phyloP scores from a whole-genome alignment of 2,329 filamentous ascomycete genomes.

The Colletotrichum lupini region DNA sequence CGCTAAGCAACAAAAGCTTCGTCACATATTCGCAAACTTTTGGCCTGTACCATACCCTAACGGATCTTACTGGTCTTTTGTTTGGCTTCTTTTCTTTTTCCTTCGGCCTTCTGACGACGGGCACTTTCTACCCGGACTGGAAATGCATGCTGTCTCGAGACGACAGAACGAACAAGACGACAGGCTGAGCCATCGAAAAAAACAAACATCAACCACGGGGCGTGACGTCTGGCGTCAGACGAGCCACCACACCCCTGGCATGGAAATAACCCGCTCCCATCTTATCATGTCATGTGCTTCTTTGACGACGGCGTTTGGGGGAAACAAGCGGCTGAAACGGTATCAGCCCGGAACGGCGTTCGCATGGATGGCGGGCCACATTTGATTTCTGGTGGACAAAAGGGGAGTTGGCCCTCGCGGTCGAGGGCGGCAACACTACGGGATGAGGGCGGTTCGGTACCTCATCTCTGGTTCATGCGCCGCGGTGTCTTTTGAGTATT shows the following conservation, averaged over 20 bases:
- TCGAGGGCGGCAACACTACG: conserved; percentile 13
- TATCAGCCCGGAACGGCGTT: conserved; percentile 34
- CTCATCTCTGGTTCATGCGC: conserved; percentile 34
- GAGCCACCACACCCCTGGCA: conserved; percentile 8
- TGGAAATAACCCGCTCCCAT: conserved; percentile 26
- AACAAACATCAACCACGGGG: conserved; percentile 13
- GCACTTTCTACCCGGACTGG: conserved; percentile 28
- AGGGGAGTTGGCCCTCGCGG: conserved; percentile 24
- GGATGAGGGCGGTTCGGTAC: conserved; percentile 19
- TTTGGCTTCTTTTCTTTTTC: conserved; percentile 36
- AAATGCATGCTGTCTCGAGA: conserved; percentile 26
- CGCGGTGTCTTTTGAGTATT: conserved; percentile 35
- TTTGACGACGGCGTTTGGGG: conserved; percentile 33
- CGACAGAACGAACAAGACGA: conserved; percentile 31
- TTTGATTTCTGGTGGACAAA: conserved; percentile 32
- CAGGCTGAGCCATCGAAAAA: conserved; percentile 13
- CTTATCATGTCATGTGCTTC: conserved; percentile 32
- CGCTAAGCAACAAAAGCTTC: conserved; percentile 28
- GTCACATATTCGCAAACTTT: conserved; percentile 36
- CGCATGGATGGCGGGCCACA: conserved; percentile 31
- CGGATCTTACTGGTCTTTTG: conserved; percentile 35
- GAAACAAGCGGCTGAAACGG: conserved; percentile 32
- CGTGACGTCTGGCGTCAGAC: conserved; percentile 4
- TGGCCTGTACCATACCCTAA: conserved; percentile 35
- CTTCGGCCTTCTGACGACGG: conserved; percentile 30